A percentile compares a stretch with the other conserved stretches of the same genome.
phyloP scores from a whole-genome alignment of 2,329 filamentous ascomycete genomes.

The Neonectria ditissima region DNA sequence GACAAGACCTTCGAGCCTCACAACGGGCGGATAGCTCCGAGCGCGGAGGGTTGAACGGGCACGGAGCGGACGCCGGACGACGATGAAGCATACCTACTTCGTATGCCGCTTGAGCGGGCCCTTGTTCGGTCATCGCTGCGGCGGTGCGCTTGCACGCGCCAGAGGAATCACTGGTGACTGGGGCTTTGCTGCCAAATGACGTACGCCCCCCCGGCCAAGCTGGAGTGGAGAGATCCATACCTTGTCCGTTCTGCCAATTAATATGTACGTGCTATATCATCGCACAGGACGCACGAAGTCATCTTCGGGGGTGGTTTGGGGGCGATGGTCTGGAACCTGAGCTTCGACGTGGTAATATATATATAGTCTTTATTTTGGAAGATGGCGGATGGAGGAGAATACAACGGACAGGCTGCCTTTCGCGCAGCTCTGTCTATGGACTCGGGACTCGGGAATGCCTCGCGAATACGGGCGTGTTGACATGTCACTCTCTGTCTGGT shows the following conservation, averaged over 20 bases:
- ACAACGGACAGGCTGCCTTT: not conserved
- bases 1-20: not conserved
- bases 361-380: not conserved
- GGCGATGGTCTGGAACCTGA: not conserved
- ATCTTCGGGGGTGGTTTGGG: not conserved
- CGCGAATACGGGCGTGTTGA: not conserved
- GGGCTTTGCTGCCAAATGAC: constrained; percentile 41
- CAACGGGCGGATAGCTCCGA: not conserved
- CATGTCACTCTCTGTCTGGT: constrained; percentile 4
- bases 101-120: constrained; percentile 19
- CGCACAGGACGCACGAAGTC: constrained; percentile 6
- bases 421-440: not conserved
- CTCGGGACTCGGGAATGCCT: not conserved
- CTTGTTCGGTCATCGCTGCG: constrained; percentile 11
- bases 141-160: constrained; percentile 25
- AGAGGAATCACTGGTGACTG: constrained; percentile 35
- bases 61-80: constrained; percentile 16
- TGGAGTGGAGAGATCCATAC: constrained; percentile 23
- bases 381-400: not conserved
- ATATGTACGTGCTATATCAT: constrained; percentile 10
- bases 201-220: constrained; percentile 38
- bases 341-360: not conserved
- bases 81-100: constrained; percentile 2
- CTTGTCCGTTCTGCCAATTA: not conserved
- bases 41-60: constrained; percentile 1